Evolutionary conservation across 2,329 filamentous ascomycete genomes (phyloP).

Genomic region (Xylariaceae sp.): DNA sequence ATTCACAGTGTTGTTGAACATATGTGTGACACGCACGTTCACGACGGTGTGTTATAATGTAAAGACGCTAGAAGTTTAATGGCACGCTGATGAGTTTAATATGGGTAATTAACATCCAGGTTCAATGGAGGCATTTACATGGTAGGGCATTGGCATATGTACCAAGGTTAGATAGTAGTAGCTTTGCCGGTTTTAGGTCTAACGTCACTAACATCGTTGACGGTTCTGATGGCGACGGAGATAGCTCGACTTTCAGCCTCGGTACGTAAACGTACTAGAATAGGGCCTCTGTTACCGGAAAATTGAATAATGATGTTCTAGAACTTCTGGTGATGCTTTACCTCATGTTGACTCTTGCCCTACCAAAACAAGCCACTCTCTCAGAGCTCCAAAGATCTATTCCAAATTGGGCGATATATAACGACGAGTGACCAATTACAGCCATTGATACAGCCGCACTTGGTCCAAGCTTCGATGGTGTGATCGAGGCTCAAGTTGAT

Average conservation of each 20-base stretch:
- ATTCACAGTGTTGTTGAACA: not conserved
- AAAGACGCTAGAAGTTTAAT: too few species aligned
- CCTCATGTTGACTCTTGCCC: not conserved
- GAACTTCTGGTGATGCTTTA: too few species aligned
- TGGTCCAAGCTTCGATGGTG: constrained; percentile 34
- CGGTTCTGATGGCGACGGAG: not conserved
- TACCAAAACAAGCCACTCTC: not conserved
- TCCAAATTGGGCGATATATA: constrained; percentile 24
- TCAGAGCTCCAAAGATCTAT: constrained; percentile 2
- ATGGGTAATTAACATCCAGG: too few species aligned
- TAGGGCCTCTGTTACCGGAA: not conserved
- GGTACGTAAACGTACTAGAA: too few species aligned
- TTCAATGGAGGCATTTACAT: too few species aligned
- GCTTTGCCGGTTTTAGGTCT: not conserved
- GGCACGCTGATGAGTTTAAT: too few species aligned
- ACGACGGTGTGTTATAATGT: too few species aligned
- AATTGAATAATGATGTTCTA: too few species aligned
- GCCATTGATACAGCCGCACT: not conserved
- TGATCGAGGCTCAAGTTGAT: constrained; percentile 36
- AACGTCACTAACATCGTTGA: not conserved
- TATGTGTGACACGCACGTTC: too few species aligned
- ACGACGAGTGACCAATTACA: constrained; percentile 24
- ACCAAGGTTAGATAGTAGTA: too few species aligned
- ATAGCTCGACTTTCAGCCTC: too few species aligned
- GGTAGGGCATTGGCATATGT: too few species aligned